Conservation (phyloP, 1,139 yeast species). For the Fermentozyma sake region DNA sequence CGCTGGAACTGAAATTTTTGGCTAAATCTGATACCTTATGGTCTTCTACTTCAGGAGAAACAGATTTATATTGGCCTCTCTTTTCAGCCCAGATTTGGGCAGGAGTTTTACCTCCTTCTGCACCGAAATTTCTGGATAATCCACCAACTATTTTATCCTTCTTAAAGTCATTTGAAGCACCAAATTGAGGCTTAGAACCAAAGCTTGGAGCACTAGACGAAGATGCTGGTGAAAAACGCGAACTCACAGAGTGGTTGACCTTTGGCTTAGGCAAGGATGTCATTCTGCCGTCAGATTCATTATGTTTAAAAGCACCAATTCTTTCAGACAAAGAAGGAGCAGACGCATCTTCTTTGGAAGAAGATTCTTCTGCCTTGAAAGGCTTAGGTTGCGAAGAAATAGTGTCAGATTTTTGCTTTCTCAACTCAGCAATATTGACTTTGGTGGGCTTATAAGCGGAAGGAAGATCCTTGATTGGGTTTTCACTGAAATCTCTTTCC, state of each 20-base stretch:
- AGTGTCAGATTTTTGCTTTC: constrained; percentile 46
- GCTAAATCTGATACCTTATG: constrained; percentile 12
- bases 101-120: constrained; percentile 82
- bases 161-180: constrained; percentile 20
- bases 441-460: constrained; percentile 70
- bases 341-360: constrained; percentile 21
- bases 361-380: constrained; percentile 13
- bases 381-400: constrained; percentile 39
- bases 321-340: constrained; percentile 44
- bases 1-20: too few relatives aligned
- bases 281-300: constrained; percentile 44
- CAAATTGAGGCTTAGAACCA: constrained; percentile 51
- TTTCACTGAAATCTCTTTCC: constrained; percentile 62
- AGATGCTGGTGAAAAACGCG: constrained; percentile 36
- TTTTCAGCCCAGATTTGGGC: constrained; percentile 96
- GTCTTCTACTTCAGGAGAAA: constrained; percentile 21
- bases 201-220: constrained; percentile 31
- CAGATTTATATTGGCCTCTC: constrained; percentile 59
- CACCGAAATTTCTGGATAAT: constrained; percentile 62
- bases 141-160: constrained; percentile 58
- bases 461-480: constrained; percentile 58
- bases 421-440: constrained; percentile 39
- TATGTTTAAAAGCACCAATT: constrained; percentile 26
- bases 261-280: constrained; percentile 67
- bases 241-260: constrained; percentile 46